Evolutionary conservation across 2,329 filamentous ascomycete species (phyloP).

Genomic region (Xylaria sp.): DNA sequence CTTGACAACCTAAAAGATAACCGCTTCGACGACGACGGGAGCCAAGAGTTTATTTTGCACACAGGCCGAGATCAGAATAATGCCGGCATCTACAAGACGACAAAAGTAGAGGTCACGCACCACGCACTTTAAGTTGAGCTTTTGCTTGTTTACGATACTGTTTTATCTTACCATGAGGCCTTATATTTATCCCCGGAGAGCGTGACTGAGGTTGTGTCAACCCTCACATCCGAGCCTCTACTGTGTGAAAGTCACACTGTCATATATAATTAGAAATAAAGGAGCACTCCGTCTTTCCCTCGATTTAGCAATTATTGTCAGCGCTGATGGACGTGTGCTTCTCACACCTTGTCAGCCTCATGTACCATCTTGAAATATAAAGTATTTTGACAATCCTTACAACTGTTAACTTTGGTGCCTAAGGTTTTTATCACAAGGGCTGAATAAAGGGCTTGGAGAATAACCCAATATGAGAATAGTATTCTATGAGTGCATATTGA

Average conservation of each 20-base stretch:
- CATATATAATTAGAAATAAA: constrained; percentile 2
- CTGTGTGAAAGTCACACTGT: not conserved
- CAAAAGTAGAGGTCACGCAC: constrained; percentile 26
- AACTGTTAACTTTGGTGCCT: not conserved
- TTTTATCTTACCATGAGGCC: not conserved
- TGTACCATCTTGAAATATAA: constrained; percentile 3
- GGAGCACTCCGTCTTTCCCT: not conserved
- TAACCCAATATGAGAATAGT: too few species aligned
- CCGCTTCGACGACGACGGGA: constrained; percentile 22
- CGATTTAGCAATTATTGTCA: not conserved
- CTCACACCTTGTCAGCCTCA: not conserved
- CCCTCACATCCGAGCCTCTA: not conserved
- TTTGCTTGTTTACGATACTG: not conserved
- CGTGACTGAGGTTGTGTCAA: not conserved
- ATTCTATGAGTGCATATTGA: too few species aligned
- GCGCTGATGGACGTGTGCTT: not conserved
- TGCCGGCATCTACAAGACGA: constrained; percentile 29
- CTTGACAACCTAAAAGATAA: constrained; percentile 29
- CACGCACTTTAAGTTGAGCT: constrained; percentile 11
- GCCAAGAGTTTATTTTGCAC: constrained; percentile 28
- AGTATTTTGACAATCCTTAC: not conserved
- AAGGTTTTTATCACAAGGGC: too few species aligned
- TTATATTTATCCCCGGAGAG: too few species aligned
- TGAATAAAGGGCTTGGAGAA: too few species aligned
- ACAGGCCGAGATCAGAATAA: constrained; percentile 17